phyloP scores from a whole-genome alignment of 208 protist genomes.

The Acanthamoeba lenticulata region DNA sequence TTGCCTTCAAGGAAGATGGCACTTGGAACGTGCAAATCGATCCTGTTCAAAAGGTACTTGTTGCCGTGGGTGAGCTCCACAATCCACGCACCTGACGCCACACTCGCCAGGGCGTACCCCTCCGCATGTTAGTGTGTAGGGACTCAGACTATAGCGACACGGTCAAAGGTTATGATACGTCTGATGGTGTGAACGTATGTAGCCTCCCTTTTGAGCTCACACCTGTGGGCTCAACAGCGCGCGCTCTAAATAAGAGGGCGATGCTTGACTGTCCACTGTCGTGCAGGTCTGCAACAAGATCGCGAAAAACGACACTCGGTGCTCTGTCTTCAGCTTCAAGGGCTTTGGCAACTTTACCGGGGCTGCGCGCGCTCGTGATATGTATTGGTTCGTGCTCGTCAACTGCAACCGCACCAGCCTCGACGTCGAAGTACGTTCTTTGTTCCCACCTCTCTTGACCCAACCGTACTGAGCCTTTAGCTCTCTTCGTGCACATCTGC shows the following conservation, averaged over 20 bases:
- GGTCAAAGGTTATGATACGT: not conserved
- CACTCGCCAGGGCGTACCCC: not conserved
- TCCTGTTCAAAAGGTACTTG: not conserved
- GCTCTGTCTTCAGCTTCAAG: not conserved
- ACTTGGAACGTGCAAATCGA: conserved; percentile 25
- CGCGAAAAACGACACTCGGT: not conserved
- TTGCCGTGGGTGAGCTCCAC: not conserved
- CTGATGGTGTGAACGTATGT: not conserved
- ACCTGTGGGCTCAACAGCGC: not conserved
- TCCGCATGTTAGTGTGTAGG: not conserved
- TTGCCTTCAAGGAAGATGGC: conserved; percentile 27
- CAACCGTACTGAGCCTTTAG: not conserved
- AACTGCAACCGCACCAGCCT: not conserved
- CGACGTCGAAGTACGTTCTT: not conserved
- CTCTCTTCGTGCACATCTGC: not conserved
- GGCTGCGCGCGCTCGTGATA: not conserved
- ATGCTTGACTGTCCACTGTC: not conserved
- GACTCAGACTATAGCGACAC: not conserved
- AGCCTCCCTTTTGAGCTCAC: too few relatives aligned
- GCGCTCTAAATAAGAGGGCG: too few relatives aligned
- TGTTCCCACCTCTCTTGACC: not conserved
- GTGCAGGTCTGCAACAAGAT: conserved; percentile 31
- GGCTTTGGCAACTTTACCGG: not conserved
- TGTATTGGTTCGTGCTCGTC: conserved; percentile 46
- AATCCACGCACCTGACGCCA: not conserved